Conservation (phyloP, 768 basidiomycete genomes). For the Pleurotus citrinopileatus region DNA sequence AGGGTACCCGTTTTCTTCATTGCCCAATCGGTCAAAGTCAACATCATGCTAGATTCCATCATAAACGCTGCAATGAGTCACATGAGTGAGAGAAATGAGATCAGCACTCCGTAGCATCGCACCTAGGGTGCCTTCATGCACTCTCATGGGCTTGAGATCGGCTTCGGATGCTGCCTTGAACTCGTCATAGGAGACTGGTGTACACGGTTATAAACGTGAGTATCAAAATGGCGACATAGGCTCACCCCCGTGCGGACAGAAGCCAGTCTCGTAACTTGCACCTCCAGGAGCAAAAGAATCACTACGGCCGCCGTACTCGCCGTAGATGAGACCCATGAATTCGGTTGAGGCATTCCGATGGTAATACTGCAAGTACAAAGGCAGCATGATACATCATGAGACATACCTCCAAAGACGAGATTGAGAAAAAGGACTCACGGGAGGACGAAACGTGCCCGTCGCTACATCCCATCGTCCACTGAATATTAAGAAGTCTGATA, state of each 20-base stretch:
- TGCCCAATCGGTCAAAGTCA: constrained; percentile 63
- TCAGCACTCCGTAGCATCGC: constrained; percentile 12
- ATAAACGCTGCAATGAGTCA: constrained; percentile 43
- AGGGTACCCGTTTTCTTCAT: constrained; percentile 57
- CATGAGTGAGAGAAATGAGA: not conserved
- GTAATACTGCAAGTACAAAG: constrained; percentile 41
- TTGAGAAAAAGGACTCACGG: constrained; percentile 30
- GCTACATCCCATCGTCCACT: constrained; percentile 66
- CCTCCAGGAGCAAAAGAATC: constrained; percentile 63
- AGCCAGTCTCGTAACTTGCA: constrained; percentile 61
- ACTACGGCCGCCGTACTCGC: constrained; percentile 60
- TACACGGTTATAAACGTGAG: not conserved
- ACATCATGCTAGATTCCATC: constrained; percentile 63
- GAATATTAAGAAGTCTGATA: constrained; percentile 66
- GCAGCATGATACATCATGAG: constrained; percentile 2
- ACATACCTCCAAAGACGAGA: not conserved
- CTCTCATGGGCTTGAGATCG: constrained; percentile 47
- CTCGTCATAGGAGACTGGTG: constrained; percentile 54
- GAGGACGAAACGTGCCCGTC: constrained; percentile 54
- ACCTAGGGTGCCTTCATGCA: constrained; percentile 56
- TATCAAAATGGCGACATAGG: not conserved
- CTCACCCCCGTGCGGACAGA: constrained; percentile 62
- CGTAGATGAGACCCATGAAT: constrained; percentile 64
- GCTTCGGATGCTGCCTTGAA: constrained; percentile 55
- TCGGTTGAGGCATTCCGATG: constrained; percentile 63